phyloP scores from a whole-genome alignment of 306 rosid genomes.

The Cicer cuneatum region DNA sequence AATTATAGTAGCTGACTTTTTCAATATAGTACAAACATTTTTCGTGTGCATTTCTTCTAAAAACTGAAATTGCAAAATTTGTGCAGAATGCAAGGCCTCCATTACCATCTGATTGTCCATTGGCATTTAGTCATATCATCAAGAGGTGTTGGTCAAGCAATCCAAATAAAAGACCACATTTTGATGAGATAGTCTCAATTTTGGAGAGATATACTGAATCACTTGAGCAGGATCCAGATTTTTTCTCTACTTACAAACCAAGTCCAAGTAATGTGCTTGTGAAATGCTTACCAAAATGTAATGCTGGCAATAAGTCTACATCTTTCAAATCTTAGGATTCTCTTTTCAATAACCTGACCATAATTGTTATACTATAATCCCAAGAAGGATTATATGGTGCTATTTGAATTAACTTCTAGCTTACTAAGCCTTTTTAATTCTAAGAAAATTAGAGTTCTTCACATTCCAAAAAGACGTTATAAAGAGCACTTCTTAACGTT shows the following conservation, averaged over 20 bases:
- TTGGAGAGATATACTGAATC: slow-evolving; percentile 70
- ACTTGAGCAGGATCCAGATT: slow-evolving; percentile 72
- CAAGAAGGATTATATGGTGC: slow-evolving; percentile 18
- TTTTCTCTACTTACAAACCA: slow-evolving; percentile 68
- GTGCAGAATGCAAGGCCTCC: slow-evolving; percentile 96
- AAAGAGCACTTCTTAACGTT: not conserved
- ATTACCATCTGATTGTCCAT: slow-evolving; percentile 74
- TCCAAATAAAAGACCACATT: slow-evolving; percentile 81
- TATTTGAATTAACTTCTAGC: slow-evolving; percentile 23
- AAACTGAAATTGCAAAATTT: slow-evolving; percentile 13
- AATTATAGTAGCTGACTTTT: too few relatives aligned
- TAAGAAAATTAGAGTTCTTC: not conserved
- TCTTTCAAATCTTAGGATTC: slow-evolving; percentile 43
- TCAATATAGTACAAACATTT: too few relatives aligned
- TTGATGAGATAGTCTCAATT: slow-evolving; percentile 70
- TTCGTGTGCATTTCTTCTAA: not conserved
- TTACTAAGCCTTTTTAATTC: slow-evolving; percentile 6
- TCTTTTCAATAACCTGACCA: slow-evolving; percentile 11
- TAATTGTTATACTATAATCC: slow-evolving; percentile 39
- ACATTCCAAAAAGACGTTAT: not conserved
- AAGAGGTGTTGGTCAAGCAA: slow-evolving; percentile 88
- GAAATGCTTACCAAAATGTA: slow-evolving; percentile 66
- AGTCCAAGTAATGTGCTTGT: slow-evolving; percentile 41
- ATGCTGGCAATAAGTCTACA: slow-evolving; percentile 43
- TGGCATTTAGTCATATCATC: slow-evolving; percentile 72